These are phyloP conservation scores for Coriaria nepalensis DNA, from an alignment of 306 rosid genomes.

Conservation along the genomic window DNA sequence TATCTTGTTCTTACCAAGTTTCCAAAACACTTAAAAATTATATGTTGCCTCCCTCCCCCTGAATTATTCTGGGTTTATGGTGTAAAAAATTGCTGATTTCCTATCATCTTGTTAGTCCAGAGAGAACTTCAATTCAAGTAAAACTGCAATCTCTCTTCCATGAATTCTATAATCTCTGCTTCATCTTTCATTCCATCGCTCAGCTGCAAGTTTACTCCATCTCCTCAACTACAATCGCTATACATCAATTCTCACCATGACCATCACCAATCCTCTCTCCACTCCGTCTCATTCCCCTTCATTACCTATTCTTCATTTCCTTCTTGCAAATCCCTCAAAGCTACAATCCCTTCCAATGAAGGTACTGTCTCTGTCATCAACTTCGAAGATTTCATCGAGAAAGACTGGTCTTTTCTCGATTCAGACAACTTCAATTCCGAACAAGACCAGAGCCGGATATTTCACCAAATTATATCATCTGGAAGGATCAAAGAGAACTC, in stretches of 20 bases:
- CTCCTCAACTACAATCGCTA: slow-evolving; percentile 20
- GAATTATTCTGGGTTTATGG: too few species aligned
- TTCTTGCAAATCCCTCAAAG: slow-evolving; percentile 21
- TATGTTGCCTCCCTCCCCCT: neutral
- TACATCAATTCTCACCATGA: neutral
- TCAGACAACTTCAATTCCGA: slow-evolving; percentile 17
- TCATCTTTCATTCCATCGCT: slow-evolving; percentile 23
- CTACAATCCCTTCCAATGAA: slow-evolving; percentile 35
- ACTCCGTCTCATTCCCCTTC: slow-evolving; percentile 15
- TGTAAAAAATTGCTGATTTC: neutral
- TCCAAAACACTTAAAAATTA: too few species aligned
- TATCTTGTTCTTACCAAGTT: too few species aligned
- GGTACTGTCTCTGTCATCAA: slow-evolving; percentile 34
- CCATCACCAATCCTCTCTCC: slow-evolving; percentile 4
- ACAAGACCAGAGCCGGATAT: slow-evolving; percentile 16
- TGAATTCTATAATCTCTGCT: slow-evolving; percentile 41
- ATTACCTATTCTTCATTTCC: slow-evolving; percentile 5
- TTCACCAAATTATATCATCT: slow-evolving; percentile 38
- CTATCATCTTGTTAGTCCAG: neutral
- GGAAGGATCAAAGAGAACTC: slow-evolving; percentile 53
- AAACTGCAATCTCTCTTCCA: slow-evolving; percentile 18
- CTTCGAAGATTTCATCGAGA: slow-evolving; percentile 48
- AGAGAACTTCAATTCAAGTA: neutral
- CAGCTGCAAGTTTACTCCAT: slow-evolving; percentile 15
- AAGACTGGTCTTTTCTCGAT: slow-evolving; percentile 78